phyloP scores from a whole-genome alignment of 805 yeast genomes.

The Kregervanrija delftensis region DNA sequence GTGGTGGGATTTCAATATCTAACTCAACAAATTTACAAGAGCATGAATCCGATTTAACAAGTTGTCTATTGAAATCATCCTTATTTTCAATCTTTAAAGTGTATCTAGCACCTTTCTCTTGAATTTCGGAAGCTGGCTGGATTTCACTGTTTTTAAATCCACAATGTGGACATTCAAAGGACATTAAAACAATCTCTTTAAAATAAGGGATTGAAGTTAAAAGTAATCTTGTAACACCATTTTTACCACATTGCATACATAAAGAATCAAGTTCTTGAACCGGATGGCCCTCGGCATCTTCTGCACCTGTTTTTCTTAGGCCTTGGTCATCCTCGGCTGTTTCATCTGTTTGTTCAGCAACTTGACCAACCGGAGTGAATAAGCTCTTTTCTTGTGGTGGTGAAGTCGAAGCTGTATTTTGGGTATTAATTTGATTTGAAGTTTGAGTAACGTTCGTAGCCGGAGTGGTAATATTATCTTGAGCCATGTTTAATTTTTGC shows the following conservation, averaged over 20 bases:
- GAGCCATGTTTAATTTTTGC: slow-evolving; percentile 20
- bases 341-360: slow-evolving; percentile 32
- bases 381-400: slow-evolving; percentile 31
- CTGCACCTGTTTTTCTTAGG: slow-evolving; percentile 64
- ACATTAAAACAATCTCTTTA: slow-evolving; percentile 86
- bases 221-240: slow-evolving; percentile 77
- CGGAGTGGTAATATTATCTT: slow-evolving; percentile 4
- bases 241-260: slow-evolving; percentile 91
- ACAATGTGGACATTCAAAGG: slow-evolving; percentile 94
- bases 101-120: slow-evolving; percentile 79
- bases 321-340: slow-evolving; percentile 14
- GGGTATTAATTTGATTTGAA: slow-evolving; percentile 20
- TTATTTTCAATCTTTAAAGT: slow-evolving; percentile 57
- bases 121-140: slow-evolving; percentile 92
- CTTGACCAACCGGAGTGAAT: slow-evolving; percentile 55
- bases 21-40: slow-evolving; percentile 72
- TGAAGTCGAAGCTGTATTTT: slow-evolving; percentile 3
- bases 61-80: slow-evolving; percentile 81
- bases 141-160: slow-evolving; percentile 85
- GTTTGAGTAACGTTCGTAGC: slow-evolving; percentile 15
- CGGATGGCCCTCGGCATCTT: slow-evolving; percentile 83
- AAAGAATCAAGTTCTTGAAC: slow-evolving; percentile 92
- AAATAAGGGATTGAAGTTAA: slow-evolving; percentile 89
- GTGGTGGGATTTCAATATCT: slow-evolving; percentile 92
- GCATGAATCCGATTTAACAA: slow-evolving; percentile 86